Evolutionary conservation across 345 rosid genomes (phyloP).

Genomic region (Geranium brycei): DNA sequence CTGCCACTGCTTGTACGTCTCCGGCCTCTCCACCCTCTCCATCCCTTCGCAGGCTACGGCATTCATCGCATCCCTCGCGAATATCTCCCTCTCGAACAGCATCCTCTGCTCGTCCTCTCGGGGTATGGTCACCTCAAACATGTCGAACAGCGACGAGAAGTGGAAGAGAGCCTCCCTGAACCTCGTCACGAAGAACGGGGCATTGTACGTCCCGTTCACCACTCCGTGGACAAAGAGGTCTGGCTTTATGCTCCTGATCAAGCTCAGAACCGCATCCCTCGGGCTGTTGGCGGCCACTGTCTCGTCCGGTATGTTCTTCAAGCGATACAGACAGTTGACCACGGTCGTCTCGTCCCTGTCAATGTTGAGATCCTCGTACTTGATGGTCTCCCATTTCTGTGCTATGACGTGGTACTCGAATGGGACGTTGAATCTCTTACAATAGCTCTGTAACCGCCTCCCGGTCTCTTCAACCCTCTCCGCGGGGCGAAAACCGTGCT

Average conservation of each 20-base stretch:
- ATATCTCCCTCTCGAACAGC: constrained; percentile 16
- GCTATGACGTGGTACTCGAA: constrained; percentile 24
- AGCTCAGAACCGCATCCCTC: constrained; percentile 13
- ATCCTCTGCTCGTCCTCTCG: constrained; percentile 15
- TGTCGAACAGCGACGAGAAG: constrained; percentile 18
- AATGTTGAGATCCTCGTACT: constrained; percentile 17
- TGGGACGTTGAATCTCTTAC: constrained; percentile 23
- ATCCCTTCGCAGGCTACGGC: constrained; percentile 25
- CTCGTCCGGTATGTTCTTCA: constrained; percentile 19
- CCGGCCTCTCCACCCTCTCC: constrained; percentile 2
- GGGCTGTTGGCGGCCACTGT: constrained; percentile 17
- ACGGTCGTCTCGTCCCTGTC: constrained; percentile 12
- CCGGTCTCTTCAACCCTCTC: constrained; percentile 23
- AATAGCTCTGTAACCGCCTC: constrained; percentile 15
- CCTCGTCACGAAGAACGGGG: constrained; percentile 21
- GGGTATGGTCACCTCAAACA: constrained; percentile 11
- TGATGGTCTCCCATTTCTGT: constrained; percentile 24
- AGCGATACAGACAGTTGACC: constrained; percentile 14
- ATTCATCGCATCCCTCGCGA: constrained; percentile 21
- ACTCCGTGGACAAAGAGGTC: constrained; percentile 12
- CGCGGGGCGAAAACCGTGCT: constrained; percentile 20
- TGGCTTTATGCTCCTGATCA: constrained; percentile 22
- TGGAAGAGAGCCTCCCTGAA: constrained; percentile 25
- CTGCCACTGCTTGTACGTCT: constrained; percentile 29
- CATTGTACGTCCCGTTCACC: constrained; percentile 15